Evolutionary conservation across 371 early-diverging fungal genomes (phyloP), one percentile per base, ranked within the genome.

Genomic region (Mitosporidium daphniae): DNA sequence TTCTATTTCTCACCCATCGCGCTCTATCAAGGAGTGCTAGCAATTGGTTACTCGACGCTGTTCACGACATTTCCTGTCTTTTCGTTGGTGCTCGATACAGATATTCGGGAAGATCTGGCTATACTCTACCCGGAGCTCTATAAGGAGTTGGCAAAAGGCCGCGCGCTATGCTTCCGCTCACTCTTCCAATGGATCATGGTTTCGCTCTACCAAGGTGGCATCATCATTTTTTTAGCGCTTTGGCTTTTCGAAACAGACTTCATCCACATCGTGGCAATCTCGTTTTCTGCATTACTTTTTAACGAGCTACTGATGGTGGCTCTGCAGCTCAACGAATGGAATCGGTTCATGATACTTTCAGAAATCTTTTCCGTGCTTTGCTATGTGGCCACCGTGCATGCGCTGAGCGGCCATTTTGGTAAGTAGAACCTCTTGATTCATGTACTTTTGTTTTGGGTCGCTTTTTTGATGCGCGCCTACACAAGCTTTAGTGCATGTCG

Each of bases 261-360:
- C 37, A 59, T 86, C 21, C 64, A 77, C 34, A 71, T 94, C 20
- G 75, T 84, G 1, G 67, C 84, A 2, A 74, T 94, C 21, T 71
- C 78, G 3, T 97, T 97, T 39, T 82, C 86, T 0, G 71, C 78
- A 0, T 41, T 93, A 22, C 67, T 97, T 17, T 57, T 91, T 30
- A 97, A 94, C 43, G 97, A 97, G 44, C 44, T 93, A 21, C 40
- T 91, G n/a, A 91, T 86, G 89, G 86, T 93, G 3, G 72, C 82
- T 2, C 39, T 91, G 19, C 73, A 77, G 37, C 69, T 82, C 21
- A 57, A 57, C 27, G 75, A 69, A 7, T 80, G 78, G 77, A 51
- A 45, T 37, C 49, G 53, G 1, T 43, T 53, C 26, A 84, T 84
- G 80, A 41, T 75, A 13, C 49, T 59, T 23, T 54, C 75, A 0